These are phyloP conservation scores for Taiozyma onychis DNA, from an alignment of 1,139 yeast species.

Conservation along the genomic window DNA sequence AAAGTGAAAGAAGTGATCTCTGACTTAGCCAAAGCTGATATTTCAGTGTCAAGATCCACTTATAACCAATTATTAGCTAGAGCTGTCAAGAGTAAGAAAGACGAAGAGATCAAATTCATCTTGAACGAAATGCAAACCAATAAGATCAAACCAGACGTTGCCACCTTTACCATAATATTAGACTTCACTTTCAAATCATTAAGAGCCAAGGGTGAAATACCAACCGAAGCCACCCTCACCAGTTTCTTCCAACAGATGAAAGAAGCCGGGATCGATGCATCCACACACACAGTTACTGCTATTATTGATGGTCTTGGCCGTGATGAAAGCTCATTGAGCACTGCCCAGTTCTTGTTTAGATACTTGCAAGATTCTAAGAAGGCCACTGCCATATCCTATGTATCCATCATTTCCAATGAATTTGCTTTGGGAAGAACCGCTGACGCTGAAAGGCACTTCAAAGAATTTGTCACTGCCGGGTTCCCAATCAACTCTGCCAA, in stretches of 20 bases:
- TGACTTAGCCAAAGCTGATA: constrained; percentile 26
- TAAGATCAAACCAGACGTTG: constrained; percentile 53
- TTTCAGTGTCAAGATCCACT: constrained; percentile 31
- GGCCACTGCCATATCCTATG: constrained; percentile 37
- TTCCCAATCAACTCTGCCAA: constrained; percentile 36
- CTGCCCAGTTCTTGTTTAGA: constrained; percentile 49
- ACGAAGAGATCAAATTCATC: constrained; percentile 30
- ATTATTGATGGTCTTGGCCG: constrained; percentile 53
- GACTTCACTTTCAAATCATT: constrained; percentile 49
- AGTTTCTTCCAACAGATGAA: constrained; percentile 40
- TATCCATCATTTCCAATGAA: constrained; percentile 57
- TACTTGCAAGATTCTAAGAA: constrained; percentile 33
- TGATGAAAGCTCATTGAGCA: constrained; percentile 39
- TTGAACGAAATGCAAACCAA: constrained; percentile 31
- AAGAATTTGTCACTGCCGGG: constrained; percentile 36
- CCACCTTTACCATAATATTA: constrained; percentile 60
- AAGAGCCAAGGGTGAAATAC: constrained; percentile 39
- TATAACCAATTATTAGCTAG: constrained; percentile 36
- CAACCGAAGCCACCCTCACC: constrained; percentile 34
- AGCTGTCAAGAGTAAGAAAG: constrained; percentile 26
- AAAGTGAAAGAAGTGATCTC: constrained; percentile 27
- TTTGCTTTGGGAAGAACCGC: constrained; percentile 42
- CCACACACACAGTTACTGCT: constrained; percentile 46
- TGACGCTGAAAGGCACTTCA: constrained; percentile 45
- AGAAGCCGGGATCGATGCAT: constrained; percentile 38